Conservation (phyloP, 2,329 filamentous ascomycete species). For the Penicillium brevicompactum region DNA sequence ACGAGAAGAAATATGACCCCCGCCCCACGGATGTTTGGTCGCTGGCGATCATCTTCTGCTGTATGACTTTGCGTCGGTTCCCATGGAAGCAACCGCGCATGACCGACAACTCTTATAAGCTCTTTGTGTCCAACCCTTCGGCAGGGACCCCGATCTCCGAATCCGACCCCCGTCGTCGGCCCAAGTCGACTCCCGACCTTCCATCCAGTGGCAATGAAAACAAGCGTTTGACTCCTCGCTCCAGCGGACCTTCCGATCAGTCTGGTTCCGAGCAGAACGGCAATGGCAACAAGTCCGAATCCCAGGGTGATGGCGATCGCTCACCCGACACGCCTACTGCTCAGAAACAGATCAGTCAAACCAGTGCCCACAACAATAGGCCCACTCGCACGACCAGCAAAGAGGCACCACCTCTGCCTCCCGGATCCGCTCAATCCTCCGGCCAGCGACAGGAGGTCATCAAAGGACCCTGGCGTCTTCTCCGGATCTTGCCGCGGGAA, state of each 20-base stretch:
- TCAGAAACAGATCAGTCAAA: slow-evolving; percentile 29
- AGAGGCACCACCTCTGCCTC: slow-evolving; percentile 40
- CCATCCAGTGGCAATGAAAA: slow-evolving; percentile 28
- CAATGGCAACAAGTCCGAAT: slow-evolving; percentile 15
- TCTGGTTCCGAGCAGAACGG: slow-evolving; percentile 25
- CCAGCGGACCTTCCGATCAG: slow-evolving; percentile 16
- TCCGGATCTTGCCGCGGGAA: slow-evolving; percentile 85
- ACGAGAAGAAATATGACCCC: slow-evolving; percentile 89
- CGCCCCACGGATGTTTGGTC: slow-evolving; percentile 97
- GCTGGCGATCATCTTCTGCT: slow-evolving; percentile 96
- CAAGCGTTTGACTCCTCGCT: slow-evolving; percentile 24
- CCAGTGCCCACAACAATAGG: slow-evolving; percentile 24
- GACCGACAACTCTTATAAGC: slow-evolving; percentile 90
- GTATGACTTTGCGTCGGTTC: slow-evolving; percentile 93
- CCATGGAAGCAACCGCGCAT: slow-evolving; percentile 94
- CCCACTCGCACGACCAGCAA: slow-evolving; percentile 42
- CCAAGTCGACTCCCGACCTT: slow-evolving; percentile 42
- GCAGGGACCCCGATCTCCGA: slow-evolving; percentile 60
- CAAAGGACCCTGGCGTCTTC: slow-evolving; percentile 86
- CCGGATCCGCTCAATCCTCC: slow-evolving; percentile 24
- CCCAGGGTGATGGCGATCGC: slow-evolving; percentile 29
- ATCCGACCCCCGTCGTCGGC: slow-evolving; percentile 37
- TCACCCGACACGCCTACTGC: slow-evolving; percentile 21
- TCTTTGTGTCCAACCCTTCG: slow-evolving; percentile 85
- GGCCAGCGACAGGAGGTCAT: slow-evolving; percentile 69